Evolutionary conservation across 495 filamentous ascomycete genomes (phyloP).

Genomic region (Terfezia boudieri): DNA sequence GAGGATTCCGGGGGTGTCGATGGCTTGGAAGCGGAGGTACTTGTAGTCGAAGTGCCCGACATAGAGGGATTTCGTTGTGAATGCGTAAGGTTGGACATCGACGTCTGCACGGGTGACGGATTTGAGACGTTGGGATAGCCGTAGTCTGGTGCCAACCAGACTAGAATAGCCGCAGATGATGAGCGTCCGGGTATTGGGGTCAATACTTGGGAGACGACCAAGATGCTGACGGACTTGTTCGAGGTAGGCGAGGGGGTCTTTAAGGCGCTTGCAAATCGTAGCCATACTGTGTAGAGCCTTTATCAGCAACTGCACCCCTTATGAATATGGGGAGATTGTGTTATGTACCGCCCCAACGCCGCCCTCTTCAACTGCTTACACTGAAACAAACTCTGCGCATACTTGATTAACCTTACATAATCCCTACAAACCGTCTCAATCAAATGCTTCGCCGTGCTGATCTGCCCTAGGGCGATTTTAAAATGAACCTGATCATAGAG

Average conservation of each 20-base stretch:
- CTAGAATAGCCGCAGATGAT: conserved; percentile 87
- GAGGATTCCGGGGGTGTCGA: conserved; percentile 79
- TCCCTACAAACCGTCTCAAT: conserved; percentile 90
- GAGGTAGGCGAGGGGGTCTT: conserved; percentile 82
- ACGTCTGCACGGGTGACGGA: conserved; percentile 88
- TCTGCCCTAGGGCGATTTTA: conserved; percentile 82
- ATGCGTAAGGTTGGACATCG: conserved; percentile 93
- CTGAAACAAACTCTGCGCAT: conserved; percentile 87
- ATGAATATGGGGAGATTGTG: too few species aligned
- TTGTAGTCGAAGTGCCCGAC: conserved; percentile 99
- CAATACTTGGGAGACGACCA: conserved; percentile 89
- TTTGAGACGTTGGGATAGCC: conserved; percentile 91
- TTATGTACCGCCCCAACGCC: conserved; percentile 37
- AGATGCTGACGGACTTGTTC: conserved; percentile 97
- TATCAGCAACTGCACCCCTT: conserved; percentile 2
- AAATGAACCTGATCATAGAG: conserved; percentile 97
- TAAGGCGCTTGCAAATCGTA: conserved; percentile 77
- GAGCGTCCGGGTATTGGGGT: conserved; percentile 85
- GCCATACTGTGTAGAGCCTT: conserved; percentile 40
- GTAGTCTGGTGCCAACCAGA: too few species aligned
- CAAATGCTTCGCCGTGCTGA: conserved; percentile 84
- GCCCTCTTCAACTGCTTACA: conserved; percentile 86
- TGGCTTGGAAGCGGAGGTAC: conserved; percentile 80
- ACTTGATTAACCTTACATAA: conserved; percentile 83
- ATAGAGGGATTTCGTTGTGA: conserved; percentile 94